Percentiles rank a stretch among this genome's conserved stretches.
phyloP scores from a whole-genome alignment of 2,329 filamentous ascomycete genomes.

The Ceratocystis cacaofunesta region DNA sequence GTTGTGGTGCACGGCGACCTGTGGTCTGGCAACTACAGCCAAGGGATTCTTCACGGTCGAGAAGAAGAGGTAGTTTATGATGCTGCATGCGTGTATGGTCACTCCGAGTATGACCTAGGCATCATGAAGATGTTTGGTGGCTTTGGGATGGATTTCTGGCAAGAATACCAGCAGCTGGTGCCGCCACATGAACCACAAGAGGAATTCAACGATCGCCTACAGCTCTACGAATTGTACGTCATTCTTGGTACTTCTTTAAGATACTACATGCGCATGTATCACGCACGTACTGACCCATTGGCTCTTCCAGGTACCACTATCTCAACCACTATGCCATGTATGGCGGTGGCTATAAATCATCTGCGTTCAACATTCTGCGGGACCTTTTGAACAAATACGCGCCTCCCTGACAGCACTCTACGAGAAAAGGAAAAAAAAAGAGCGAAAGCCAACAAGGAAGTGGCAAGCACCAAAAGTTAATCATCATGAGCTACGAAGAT shows the following conservation, averaged over 20 bases:
- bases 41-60: conserved; percentile 42
- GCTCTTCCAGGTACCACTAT: conserved; percentile 56
- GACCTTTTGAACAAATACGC: conserved; percentile 59
- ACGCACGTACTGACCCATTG: conserved; percentile 18
- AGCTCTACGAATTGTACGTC: conserved; percentile 67
- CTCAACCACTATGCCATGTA: conserved; percentile 81
- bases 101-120: conserved; percentile 79
- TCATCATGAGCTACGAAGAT: conserved; percentile 9
- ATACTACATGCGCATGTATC: not conserved
- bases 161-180: conserved; percentile 60
- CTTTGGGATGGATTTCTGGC: conserved; percentile 56
- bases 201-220: conserved; percentile 74
- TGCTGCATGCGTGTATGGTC: conserved; percentile 65
- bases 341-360: conserved; percentile 59
- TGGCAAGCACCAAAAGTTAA: not conserved
- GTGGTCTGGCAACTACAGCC: conserved; percentile 76
- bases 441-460: not conserved
- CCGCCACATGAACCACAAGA: conserved; percentile 64
- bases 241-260: not conserved
- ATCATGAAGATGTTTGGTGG: conserved; percentile 97
- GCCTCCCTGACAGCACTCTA: conserved; percentile 4
- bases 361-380: conserved; percentile 68
- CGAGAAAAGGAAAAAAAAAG: not conserved
- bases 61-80: conserved; percentile 70
- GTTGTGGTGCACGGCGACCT: conserved; percentile 82